Conservation (phyloP, 2,329 filamentous ascomycete species). For the Colletotrichum siamense region DNA sequence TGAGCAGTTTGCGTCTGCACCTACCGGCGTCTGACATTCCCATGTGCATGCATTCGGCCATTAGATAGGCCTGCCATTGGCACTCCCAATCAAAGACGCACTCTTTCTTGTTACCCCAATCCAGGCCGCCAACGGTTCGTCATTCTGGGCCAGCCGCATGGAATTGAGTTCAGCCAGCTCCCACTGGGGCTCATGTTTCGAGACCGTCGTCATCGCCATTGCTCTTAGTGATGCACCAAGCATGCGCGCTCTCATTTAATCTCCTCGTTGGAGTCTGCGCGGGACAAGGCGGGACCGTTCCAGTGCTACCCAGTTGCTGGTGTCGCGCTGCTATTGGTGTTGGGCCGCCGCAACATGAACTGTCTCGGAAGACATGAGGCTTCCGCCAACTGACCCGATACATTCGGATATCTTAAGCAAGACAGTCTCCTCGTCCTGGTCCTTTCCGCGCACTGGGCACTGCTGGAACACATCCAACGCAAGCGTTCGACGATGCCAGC, state of each 20-base stretch:
- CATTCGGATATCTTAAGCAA: background rate
- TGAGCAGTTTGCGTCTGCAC: background rate
- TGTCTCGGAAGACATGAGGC: background rate
- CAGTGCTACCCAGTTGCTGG: background rate
- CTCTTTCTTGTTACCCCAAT: background rate
- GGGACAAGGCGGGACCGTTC: background rate
- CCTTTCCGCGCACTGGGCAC: background rate
- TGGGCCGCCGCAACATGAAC: background rate
- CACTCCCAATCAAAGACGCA: background rate
- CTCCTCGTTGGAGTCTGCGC: background rate
- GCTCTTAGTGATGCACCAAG: background rate
- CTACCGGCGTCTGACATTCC: constrained; percentile 14
- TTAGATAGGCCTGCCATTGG: background rate
- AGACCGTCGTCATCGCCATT: background rate
- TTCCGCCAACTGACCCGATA: background rate
- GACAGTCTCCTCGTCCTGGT: background rate
- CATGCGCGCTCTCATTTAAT: background rate
- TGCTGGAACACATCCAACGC: background rate
- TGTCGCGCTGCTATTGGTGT: background rate
- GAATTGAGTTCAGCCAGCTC: constrained; percentile 2
- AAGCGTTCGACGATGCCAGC: background rate
- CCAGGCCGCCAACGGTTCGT: background rate
- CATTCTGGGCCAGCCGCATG: background rate
- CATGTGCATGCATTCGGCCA: background rate
- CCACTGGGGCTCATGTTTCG: background rate